These are phyloP conservation scores for Eragrostis curvula DNA, from an alignment of 176 grass and related monocot genomes.

Conservation along the genomic window DNA sequence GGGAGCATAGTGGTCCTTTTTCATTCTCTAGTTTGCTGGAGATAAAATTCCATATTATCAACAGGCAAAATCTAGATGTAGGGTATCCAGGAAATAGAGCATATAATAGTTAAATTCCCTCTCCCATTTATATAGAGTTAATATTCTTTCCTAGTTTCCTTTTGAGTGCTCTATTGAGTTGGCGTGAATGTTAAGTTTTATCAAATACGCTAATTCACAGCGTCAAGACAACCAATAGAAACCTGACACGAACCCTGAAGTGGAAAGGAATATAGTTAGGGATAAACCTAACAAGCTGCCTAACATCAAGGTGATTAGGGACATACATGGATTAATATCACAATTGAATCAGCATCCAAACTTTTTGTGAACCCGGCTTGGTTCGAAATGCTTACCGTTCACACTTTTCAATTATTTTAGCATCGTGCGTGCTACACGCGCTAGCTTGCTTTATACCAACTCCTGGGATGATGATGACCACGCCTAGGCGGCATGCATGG, in stretches of 20 bases:
- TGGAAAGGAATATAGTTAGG: neutral
- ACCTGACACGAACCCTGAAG: neutral
- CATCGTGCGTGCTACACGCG: conserved; percentile 3
- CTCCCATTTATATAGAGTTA: too few relatives aligned
- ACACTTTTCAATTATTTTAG: conserved; percentile 4
- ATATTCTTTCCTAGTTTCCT: too few relatives aligned
- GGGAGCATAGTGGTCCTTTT: too few relatives aligned
- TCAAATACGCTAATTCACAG: neutral
- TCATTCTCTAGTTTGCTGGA: too few relatives aligned
- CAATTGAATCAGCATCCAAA: neutral
- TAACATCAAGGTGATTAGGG: neutral
- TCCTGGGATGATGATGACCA: neutral
- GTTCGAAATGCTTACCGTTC: conserved; percentile 23
- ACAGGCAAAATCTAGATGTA: neutral
- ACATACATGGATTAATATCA: neutral
- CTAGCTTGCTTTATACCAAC: neutral
- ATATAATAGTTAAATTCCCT: too few relatives aligned
- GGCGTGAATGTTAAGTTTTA: neutral
- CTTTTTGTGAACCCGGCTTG: neutral
- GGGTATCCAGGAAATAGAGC: too few relatives aligned
- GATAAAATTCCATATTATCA: neutral
- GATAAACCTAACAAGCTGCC: neutral
- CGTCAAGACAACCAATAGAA: neutral
- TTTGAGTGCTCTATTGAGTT: neutral
- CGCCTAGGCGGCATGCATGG: too few relatives aligned